Conservation (phyloP, 176 grass and related monocot genomes). For the Paspalum vaginatum region DNA sequence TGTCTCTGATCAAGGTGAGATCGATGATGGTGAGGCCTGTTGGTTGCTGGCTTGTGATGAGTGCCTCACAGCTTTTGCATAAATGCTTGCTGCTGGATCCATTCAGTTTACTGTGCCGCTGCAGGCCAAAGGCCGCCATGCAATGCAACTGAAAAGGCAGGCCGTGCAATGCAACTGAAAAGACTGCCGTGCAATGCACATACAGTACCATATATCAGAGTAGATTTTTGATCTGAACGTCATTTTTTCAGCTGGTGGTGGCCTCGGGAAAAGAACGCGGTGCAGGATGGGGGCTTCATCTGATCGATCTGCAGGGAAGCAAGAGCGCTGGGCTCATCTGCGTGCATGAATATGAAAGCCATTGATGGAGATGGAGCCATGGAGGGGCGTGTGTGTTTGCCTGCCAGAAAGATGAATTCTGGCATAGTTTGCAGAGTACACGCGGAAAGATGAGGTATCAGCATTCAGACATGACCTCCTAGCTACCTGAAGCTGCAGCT, state of each 20-base stretch:
- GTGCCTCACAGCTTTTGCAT: constrained; percentile 44
- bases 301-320: not conserved
- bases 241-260: no score
- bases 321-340: constrained; percentile 26
- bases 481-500: constrained; percentile 13
- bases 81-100: constrained; percentile 42
- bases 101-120: constrained; percentile 49
- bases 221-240: no score
- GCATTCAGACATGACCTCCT: constrained; percentile 30
- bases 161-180: no score
- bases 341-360: constrained; percentile 10
- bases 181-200: no score
- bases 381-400: not conserved
- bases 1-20: constrained; percentile 10
- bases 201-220: no score
- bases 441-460: constrained; percentile 28
- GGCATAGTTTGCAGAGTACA: constrained; percentile 11
- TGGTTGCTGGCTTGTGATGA: constrained; percentile 19
- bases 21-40: not conserved
- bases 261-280: constrained; percentile 22
- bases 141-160: constrained; percentile 6
- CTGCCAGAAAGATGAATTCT: constrained; percentile 44
- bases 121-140: not conserved
- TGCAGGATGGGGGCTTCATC: not conserved
- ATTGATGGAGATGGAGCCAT: constrained; percentile 8